Evolutionary conservation across 2,329 filamentous ascomycete genomes (phyloP).

Genomic region (Stromatinia cepivora): DNA sequence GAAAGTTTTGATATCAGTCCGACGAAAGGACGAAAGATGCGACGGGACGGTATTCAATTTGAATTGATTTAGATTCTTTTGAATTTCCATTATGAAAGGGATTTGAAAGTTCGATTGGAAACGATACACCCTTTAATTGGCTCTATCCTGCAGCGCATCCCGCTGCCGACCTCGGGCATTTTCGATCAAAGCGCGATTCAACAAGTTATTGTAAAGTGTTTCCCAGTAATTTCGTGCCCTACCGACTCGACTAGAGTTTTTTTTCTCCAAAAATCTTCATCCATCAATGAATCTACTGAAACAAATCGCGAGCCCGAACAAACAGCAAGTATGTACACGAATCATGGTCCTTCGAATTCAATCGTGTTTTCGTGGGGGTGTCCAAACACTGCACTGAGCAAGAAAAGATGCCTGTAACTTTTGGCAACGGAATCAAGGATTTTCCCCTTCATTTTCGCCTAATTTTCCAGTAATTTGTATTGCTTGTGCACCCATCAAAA

Average conservation of each 20-base stretch:
- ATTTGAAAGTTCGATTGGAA: not conserved
- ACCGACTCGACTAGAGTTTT: not conserved
- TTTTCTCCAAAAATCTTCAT: not conserved
- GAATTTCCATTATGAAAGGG: not conserved
- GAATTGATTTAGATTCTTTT: not conserved
- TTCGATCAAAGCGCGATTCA: slow-evolving; percentile 5
- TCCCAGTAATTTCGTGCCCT: not conserved
- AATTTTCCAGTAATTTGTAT: not conserved
- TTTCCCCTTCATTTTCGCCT: slow-evolving; percentile 19
- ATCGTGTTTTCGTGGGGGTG: not conserved
- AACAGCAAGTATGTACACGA: not conserved
- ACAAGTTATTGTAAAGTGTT: not conserved
- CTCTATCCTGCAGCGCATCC: slow-evolving; percentile 14
- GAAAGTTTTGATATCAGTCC: not conserved
- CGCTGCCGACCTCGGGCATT: slow-evolving; percentile 13
- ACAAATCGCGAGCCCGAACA: not conserved
- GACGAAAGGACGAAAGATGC: not conserved
- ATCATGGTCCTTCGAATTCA: not conserved
- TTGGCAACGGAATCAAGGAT: slow-evolving; percentile 2
- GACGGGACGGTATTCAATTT: slow-evolving; percentile 1
- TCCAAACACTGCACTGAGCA: not conserved
- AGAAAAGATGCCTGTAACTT: not conserved
- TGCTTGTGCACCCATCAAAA: slow-evolving; percentile 14
- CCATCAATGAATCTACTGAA: not conserved
- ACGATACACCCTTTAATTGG: slow-evolving; percentile 3